phyloP scores from a whole-genome alignment of 2,329 filamentous ascomycete genomes.

The Diaporthe australafricana region DNA sequence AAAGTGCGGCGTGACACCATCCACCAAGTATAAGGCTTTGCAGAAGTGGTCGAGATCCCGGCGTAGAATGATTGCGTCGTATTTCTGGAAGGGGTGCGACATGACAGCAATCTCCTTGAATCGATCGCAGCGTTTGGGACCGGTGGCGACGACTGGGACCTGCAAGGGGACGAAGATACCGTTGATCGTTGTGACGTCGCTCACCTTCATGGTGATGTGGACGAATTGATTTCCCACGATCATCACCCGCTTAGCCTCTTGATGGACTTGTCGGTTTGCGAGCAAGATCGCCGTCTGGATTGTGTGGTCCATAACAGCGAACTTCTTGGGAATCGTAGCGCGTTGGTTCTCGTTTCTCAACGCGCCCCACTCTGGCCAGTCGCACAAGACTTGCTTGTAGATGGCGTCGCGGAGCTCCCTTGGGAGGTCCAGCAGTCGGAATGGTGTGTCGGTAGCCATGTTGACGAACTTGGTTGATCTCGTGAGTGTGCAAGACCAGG shows the following conservation, averaged over 20 bases:
- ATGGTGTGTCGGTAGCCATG: neutral
- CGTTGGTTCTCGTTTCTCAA: too few relatives aligned
- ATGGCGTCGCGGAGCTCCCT: neutral
- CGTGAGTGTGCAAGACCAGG: neutral
- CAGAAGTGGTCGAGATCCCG: neutral
- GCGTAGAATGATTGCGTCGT: neutral
- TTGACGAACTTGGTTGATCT: neutral
- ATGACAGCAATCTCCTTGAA: neutral
- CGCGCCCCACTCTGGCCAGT: neutral
- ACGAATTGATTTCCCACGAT: neutral
- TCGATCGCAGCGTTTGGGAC: too few relatives aligned
- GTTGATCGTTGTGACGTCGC: fast-evolving
- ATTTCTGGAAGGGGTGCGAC: neutral
- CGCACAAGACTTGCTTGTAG: neutral
- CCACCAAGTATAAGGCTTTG: fast-evolving
- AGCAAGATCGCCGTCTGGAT: neutral
- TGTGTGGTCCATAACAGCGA: too few relatives aligned
- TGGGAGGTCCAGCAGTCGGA: neutral
- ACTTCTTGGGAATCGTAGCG: too few relatives aligned
- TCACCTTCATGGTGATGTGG: neutral
- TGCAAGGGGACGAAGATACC: neutral
- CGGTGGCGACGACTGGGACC: neutral
- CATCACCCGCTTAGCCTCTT: neutral
- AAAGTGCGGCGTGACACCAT: neutral
- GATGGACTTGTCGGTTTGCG: neutral